A percentile compares a stretch with the other conserved stretches of the same genome.
phyloP scores from a whole-genome alignment of 2,329 filamentous ascomycete genomes.

The Biscogniauxia marginata region DNA sequence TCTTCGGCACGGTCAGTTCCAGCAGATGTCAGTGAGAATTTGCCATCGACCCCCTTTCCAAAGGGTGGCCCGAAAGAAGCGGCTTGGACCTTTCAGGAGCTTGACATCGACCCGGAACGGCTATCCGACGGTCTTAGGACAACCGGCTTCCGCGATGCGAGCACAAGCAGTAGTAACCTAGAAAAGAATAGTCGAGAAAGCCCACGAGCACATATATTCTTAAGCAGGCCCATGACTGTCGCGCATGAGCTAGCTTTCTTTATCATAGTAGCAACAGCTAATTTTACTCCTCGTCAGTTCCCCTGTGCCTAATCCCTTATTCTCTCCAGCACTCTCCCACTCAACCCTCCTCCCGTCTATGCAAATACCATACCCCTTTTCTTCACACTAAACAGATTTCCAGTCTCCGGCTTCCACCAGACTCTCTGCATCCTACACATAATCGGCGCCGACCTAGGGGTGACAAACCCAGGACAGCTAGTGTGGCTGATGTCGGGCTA shows the following conservation, averaged over 20 bases:
- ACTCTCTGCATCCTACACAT: slow-evolving; percentile 38
- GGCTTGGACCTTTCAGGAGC: background rate
- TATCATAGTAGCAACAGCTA: slow-evolving; percentile 28
- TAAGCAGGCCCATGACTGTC: slow-evolving; percentile 27
- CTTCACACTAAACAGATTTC: slow-evolving; percentile 5
- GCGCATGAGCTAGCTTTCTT: slow-evolving; percentile 29
- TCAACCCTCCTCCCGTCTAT: background rate
- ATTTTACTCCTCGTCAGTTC: slow-evolving; percentile 31
- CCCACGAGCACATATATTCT: slow-evolving; percentile 26
- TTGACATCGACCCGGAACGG: background rate
- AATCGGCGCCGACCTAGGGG: slow-evolving; percentile 43
- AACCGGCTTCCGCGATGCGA: slow-evolving; percentile 13
- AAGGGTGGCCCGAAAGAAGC: background rate
- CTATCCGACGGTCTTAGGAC: too few relatives aligned
- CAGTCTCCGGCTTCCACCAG: slow-evolving; percentile 31
- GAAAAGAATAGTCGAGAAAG: slow-evolving; percentile 17
- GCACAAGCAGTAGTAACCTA: slow-evolving; percentile 20
- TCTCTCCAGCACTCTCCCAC: background rate
- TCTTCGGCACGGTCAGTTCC: background rate
- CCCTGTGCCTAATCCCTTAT: background rate
- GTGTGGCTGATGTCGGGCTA: slow-evolving; percentile 49
- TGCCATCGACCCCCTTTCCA: background rate
- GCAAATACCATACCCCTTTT: background rate
- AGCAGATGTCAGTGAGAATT: background rate
- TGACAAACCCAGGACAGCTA: slow-evolving; percentile 39